Percentiles rank a stretch among this genome's conserved stretches.
These are phyloP conservation scores for Strobilomyces echinocephalus DNA, from an alignment of 768 basidiomycete species.

Conservation along the genomic window DNA sequence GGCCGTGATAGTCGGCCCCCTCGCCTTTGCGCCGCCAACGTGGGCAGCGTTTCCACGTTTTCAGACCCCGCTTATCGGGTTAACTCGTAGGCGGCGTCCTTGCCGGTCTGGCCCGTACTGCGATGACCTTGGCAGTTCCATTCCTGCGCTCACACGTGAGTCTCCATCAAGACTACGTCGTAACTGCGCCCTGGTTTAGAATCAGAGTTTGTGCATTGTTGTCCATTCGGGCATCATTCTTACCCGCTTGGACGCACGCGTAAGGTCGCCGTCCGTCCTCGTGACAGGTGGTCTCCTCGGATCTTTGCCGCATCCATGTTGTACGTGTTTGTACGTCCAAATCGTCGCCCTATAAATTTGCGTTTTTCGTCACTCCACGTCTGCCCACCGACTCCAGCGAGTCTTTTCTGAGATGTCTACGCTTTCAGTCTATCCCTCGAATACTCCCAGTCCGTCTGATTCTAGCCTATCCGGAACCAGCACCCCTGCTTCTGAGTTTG, in stretches of 20 bases:
- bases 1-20: neutral
- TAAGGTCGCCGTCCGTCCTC: neutral
- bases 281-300: neutral
- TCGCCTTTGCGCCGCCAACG: neutral
- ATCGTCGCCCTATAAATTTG: conserved; percentile 23
- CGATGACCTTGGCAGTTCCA: neutral
- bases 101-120: conserved; percentile 4
- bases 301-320: conserved; percentile 1
- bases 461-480: conserved; percentile 16
- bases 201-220: neutral
- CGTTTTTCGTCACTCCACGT: conserved; percentile 5
- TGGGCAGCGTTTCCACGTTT: neutral
- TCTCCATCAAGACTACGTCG: neutral
- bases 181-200: neutral
- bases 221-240: conserved; percentile 3
- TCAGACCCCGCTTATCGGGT: conserved; percentile 14
- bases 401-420: conserved; percentile 16
- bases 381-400: neutral
- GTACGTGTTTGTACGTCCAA: conserved; percentile 23
- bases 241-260: neutral
- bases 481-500: conserved; percentile 26
- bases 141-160: conserved; percentile 10
- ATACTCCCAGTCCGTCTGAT: conserved; percentile 13
- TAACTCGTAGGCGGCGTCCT: neutral
- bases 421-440: conserved; percentile 4